phyloP scores from a whole-genome alignment of 371 early-diverging fungal genomes.

The Globomyces sp. region DNA sequence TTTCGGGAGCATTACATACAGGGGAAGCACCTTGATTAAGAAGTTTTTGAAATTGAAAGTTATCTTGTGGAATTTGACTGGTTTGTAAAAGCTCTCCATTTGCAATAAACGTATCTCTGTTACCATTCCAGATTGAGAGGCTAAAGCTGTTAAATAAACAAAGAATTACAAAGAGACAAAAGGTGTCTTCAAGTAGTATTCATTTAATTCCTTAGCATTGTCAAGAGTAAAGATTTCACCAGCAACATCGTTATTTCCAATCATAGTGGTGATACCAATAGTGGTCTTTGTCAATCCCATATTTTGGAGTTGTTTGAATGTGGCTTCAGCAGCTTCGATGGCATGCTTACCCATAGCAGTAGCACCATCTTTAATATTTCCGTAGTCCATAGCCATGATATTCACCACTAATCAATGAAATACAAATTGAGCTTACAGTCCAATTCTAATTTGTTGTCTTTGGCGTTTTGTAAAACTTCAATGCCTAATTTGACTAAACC shows the following conservation, averaged over 20 bases:
- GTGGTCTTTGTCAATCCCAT: conserved; percentile 18
- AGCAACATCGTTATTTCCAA: conserved; percentile 40
- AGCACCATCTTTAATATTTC: conserved; percentile 7
- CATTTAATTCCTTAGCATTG: conserved; percentile 30
- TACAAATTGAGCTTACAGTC: neutral
- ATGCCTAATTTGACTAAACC: conserved; percentile 17
- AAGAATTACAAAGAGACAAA: neutral
- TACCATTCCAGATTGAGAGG: conserved; percentile 30
- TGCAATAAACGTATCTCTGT: conserved; percentile 25
- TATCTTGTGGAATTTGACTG: neutral
- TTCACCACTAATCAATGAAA: neutral
- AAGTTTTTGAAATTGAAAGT: neutral
- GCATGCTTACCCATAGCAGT: conserved; percentile 12
- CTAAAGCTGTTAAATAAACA: too few relatives aligned
- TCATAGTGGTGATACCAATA: conserved; percentile 46
- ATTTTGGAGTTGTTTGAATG: conserved; percentile 21
- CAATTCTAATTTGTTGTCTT: conserved; percentile 3
- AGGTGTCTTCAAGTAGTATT: conserved; percentile 22
- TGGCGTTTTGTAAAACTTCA: conserved; percentile 13
- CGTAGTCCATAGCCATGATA: conserved; percentile 28
- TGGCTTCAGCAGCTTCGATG: conserved; percentile 26
- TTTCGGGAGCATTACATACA: too few relatives aligned
- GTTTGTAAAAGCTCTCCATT: conserved; percentile 20
- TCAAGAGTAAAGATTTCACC: conserved; percentile 32
- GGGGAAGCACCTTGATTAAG: too few relatives aligned